Evolutionary conservation across 2,329 filamentous ascomycete species (phyloP).

Genomic region (Biscogniauxia sp.): DNA sequence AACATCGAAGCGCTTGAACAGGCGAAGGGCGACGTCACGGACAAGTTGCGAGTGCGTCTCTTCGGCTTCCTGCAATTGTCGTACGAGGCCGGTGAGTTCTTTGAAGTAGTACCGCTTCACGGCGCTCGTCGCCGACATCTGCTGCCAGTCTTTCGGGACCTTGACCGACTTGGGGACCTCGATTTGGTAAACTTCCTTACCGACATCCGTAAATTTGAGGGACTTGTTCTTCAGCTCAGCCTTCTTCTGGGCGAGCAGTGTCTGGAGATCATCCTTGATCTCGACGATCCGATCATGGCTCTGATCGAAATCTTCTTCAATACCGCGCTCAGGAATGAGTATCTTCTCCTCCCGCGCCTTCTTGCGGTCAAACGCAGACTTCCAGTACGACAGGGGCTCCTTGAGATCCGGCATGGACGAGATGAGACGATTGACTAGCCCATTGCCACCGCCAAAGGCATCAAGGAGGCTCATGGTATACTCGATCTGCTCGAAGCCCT

Average conservation of each 20-base stretch:
- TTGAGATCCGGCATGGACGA: slow-evolving; percentile 81
- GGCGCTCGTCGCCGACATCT: slow-evolving; percentile 90
- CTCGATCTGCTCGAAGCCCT: slow-evolving; percentile 97
- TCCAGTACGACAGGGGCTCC: slow-evolving; percentile 77
- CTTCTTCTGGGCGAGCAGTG: slow-evolving; percentile 68
- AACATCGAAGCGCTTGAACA: slow-evolving; percentile 85
- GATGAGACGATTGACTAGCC: slow-evolving; percentile 81
- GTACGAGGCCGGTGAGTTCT: slow-evolving; percentile 77
- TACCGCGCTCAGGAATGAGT: slow-evolving; percentile 79
- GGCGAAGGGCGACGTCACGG: slow-evolving; percentile 77
- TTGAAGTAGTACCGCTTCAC: slow-evolving; percentile 94
- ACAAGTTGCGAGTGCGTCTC: slow-evolving; percentile 91
- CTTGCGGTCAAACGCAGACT: slow-evolving; percentile 81
- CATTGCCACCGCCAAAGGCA: slow-evolving; percentile 71
- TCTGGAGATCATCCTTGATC: slow-evolving; percentile 70
- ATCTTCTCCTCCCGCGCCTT: slow-evolving; percentile 78
- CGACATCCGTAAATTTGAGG: slow-evolving; percentile 77
- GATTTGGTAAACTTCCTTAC: slow-evolving; percentile 96
- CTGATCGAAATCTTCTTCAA: slow-evolving; percentile 88
- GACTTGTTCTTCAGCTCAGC: slow-evolving; percentile 70
- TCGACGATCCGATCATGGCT: slow-evolving; percentile 75
- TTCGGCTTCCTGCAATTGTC: slow-evolving; percentile 87
- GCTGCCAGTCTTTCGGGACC: slow-evolving; percentile 85
- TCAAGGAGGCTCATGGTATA: slow-evolving; percentile 83
- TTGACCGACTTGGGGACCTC: slow-evolving; percentile 84